Conservation (phyloP, 1,139 yeast species). For the Pichia sp. region DNA sequence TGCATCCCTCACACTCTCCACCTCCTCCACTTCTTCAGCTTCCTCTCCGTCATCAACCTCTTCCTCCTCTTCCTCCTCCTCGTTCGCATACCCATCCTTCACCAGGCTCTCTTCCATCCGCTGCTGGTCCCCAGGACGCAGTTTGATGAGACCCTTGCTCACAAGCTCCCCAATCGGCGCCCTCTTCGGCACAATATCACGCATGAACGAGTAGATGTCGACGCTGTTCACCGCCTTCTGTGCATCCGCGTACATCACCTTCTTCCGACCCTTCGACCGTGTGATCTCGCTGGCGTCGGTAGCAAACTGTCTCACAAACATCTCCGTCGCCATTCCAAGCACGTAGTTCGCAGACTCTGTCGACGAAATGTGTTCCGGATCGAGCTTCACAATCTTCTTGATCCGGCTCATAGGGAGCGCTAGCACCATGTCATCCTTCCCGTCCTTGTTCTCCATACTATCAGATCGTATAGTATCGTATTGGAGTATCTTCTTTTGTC, state of each 20-base stretch:
- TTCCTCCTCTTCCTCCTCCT: constrained; percentile 9
- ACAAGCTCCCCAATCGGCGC: constrained; percentile 52
- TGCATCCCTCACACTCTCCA: constrained; percentile 10
- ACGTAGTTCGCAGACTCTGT: constrained; percentile 79
- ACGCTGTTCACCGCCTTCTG: constrained; percentile 64
- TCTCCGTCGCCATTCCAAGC: constrained; percentile 81
- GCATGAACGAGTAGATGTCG: constrained; percentile 66
- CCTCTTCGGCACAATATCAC: constrained; percentile 66
- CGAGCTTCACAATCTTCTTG: constrained; percentile 78
- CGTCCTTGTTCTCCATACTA: constrained; percentile 11
- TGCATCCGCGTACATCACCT: constrained; percentile 69
- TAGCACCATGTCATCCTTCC: constrained; percentile 16
- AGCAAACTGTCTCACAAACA: constrained; percentile 73
- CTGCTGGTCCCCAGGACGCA: constrained; percentile 19
- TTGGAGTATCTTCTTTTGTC: too few species aligned
- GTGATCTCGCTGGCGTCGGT: constrained; percentile 76
- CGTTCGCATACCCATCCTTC: constrained; percentile 14
- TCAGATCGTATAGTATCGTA: too few species aligned
- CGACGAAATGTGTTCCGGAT: constrained; percentile 74
- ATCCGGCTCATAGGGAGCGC: constrained; percentile 73
- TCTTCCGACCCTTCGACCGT: constrained; percentile 65
- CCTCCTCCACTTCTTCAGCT: constrained; percentile 16
- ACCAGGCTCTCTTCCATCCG: constrained; percentile 7
- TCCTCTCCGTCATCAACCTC: constrained; percentile 5
- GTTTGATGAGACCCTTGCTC: constrained; percentile 43